Percentiles rank a stretch among this genome's conserved stretches.
Conservation (phyloP, 371 early-diverging fungal species). For the Capillidium rhysosporum region DNA sequence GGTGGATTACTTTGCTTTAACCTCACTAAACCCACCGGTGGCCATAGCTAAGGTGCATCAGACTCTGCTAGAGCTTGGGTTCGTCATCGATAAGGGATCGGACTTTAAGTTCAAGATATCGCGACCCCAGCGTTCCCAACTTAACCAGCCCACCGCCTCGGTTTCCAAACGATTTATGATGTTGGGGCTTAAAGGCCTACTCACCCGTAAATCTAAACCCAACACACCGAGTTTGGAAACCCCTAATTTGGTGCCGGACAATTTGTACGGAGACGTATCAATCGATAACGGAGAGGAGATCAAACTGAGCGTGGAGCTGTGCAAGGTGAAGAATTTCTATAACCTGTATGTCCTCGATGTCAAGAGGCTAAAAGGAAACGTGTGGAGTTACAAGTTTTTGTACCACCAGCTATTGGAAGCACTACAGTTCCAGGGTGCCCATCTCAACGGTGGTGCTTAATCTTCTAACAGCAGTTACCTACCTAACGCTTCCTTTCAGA, state of each 20-base stretch:
- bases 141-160: not conserved
- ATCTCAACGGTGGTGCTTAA: too few relatives aligned
- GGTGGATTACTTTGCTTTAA: slow-evolving; percentile 51
- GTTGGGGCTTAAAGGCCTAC: slow-evolving; percentile 7
- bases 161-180: slow-evolving; percentile 7
- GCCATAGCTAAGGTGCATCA: slow-evolving; percentile 43
- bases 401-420: slow-evolving; percentile 42
- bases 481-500: too few relatives aligned
- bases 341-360: slow-evolving; percentile 80
- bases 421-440: too few relatives aligned
- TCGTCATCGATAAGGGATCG: slow-evolving; percentile 43
- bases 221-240: not conserved
- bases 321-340: slow-evolving; percentile 69
- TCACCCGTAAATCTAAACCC: slow-evolving; percentile 5
- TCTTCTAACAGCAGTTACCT: too few relatives aligned
- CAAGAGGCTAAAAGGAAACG: slow-evolving; percentile 73
- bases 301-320: slow-evolving; percentile 70
- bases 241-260: slow-evolving; percentile 14
- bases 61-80: slow-evolving; percentile 35
- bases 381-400: slow-evolving; percentile 81
- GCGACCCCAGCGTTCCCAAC: slow-evolving; percentile 24
- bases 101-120: slow-evolving; percentile 53
- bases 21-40: slow-evolving; percentile 46
- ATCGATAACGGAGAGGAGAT: slow-evolving; percentile 72
- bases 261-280: slow-evolving; percentile 81